Percentiles rank a stretch among this genome's conserved stretches.
Conservation (phyloP, 2,329 filamentous ascomycete species). For the Colletotrichum nymphaeae region DNA sequence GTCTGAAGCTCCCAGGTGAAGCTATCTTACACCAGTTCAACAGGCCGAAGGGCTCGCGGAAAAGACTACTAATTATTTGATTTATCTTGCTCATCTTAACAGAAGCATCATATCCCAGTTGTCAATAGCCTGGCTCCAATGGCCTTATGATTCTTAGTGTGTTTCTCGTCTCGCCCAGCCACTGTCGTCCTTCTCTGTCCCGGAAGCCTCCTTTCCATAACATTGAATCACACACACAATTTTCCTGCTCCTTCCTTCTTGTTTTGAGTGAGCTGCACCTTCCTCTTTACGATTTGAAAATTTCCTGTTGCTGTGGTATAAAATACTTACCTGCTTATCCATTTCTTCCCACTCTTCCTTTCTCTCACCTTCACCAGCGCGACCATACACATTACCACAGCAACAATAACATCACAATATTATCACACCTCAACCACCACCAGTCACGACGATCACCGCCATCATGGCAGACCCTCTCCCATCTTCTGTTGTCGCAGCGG, state of each 20-base stretch:
- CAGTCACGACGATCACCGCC: no score
- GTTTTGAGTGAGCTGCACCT: not conserved
- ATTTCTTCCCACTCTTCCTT: not conserved
- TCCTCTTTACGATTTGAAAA: not conserved
- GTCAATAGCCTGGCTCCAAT: no score
- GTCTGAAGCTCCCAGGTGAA: no score
- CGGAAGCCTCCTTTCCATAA: not conserved
- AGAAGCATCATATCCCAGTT: no score
- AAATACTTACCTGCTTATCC: not conserved
- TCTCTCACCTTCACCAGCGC: not conserved
- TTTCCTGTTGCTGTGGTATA: not conserved
- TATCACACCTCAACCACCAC: not conserved
- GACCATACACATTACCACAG: not conserved
- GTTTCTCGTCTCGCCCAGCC: not conserved
- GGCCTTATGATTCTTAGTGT: not conserved
- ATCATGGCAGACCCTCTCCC: not conserved
- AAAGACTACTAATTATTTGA: no score
- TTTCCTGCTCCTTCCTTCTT: not conserved
- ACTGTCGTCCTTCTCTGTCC: not conserved
- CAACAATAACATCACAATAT: not conserved
- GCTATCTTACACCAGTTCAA: no score
- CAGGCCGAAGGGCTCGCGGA: no score
- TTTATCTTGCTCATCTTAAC: no score
- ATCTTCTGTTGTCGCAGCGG: not conserved
- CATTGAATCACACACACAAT: not conserved